Base-by-base conservation (phyloP, 2,329 filamentous ascomycete species). In the Cyphellophora attinorum region DNA sequence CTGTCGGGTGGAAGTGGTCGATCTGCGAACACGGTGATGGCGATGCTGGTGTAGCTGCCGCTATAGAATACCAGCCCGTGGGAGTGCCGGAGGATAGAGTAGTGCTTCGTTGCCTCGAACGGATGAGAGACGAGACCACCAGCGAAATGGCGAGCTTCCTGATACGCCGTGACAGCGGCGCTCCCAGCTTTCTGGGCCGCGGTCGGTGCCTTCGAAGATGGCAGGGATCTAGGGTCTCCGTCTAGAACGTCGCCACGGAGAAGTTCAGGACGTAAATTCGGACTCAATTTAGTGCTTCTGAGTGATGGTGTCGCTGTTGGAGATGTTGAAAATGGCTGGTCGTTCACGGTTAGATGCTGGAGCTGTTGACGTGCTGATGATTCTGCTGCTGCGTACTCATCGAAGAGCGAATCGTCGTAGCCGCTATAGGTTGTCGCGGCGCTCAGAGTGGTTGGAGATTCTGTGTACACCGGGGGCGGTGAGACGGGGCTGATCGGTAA, bases 11-110 rank as follows among this genome's bases (percentile, higher is more conserved):
- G 75, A 0, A 83, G 52, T 1, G 69, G 66, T 2, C 59, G 55
- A 41, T 79, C 71, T 0, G 67, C 70, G 47, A 84, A 76, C 30
- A 83, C 65, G 2, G 77, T 78, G 25, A 85, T 63, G 3, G 72
- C 64, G 4, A 84, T 63, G 5, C 70, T 74, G 0, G 80, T 85
- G 3, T 65, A 62, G 2, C 73, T 68, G 0, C 80, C 80, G 19
- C 71, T 70, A 50, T 82, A 84, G 58, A 77, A 77, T 8, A 83
- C 65, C 2, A 83, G 49, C 0, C 70, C 71, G 17, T 70, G 59
- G 1, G 76, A 80, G 50, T 84, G 79, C 0, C 79, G 73, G 15
- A 83, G 64, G 37, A 84, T 73, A 29, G 70, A 78, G 52, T 70
- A 74, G 55, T 82, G 75, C 38, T 71, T 76, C 3, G 68, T 81